Base-by-base conservation (phyloP, 768 basidiomycete genomes). In the Phlebiopsis flavidoalba region DNA sequence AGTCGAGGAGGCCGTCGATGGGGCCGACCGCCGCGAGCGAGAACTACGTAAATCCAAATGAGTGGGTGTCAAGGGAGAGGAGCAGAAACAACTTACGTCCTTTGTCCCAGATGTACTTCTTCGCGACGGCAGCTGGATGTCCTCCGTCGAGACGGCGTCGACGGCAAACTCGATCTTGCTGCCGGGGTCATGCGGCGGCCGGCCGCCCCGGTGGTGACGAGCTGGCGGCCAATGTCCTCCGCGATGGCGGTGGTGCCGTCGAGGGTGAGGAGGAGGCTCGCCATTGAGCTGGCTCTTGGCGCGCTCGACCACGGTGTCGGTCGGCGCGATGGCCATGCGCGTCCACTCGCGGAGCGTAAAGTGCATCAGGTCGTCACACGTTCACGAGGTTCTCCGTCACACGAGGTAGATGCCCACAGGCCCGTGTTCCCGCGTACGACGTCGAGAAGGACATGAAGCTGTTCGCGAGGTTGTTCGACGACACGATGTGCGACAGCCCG, bases 361-460 rank as follows among this genome's bases (percentile, higher is more conserved):
- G 79, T 99, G 96, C 53, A 85, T 73, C 62, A 98, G 79, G 72
- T 98, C 96, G 69, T 98, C 96, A n/a, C 48, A 98, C 80, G 79
- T 95, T 95, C 78, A 83, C 82, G 57, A 94, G 71, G 82, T 98
- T 98, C 82, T 99, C 97, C 17, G 92, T 87, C 61, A 95, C 61
- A 95, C 93, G 58, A 97, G 77, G 81, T 99, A 98, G 75, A 98
- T 93, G 68, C 96, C 97, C 96, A 99, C 36, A 98, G 86, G 60
- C 97, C 97, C 19, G 95, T 98, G 75, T 99, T n/a, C n/a, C 97
- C 6, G 95, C 94, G 80, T 99, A 99, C 6, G 91, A 93, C 1
- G 96, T 98, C 17, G 94, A 96, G 88, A 98, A 99, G 57, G 91
- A 93, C 93, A 98, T 96, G 89, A 91, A 99, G 60, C 90, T 93